These are phyloP conservation scores for Rubia occidens DNA, from an alignment of 305 asterid species.

Conservation along the genomic window DNA sequence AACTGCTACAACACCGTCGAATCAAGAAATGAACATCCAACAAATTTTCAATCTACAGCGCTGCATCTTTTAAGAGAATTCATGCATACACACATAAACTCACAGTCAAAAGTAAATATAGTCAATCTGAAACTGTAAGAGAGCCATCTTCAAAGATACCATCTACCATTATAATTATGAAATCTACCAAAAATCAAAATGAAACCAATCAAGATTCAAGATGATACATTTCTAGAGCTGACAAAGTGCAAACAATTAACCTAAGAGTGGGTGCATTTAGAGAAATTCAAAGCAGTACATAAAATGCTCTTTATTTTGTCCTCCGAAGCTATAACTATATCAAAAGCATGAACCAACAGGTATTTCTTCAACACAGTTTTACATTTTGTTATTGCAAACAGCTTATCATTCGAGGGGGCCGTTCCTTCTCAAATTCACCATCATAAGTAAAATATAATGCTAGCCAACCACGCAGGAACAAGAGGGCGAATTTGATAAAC, in stretches of 20 bases:
- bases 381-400: not conserved
- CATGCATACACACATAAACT: not conserved
- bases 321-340: not conserved
- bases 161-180: not conserved
- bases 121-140: not conserved
- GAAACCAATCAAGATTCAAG: not conserved
- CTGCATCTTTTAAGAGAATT: not conserved
- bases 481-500: not conserved
- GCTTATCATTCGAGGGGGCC: not conserved
- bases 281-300: not conserved
- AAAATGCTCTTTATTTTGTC: not conserved
- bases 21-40: not conserved
- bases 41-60: not conserved
- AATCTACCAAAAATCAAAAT: not conserved
- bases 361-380: not conserved
- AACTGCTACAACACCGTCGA: not conserved
- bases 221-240: not conserved
- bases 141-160: not conserved
- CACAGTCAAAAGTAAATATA: not conserved
- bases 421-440: not conserved
- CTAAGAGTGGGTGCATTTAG: not conserved
- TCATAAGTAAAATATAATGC: not conserved
- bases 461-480: not conserved
- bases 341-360: not conserved
- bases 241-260: not conserved